These are phyloP conservation scores for Emydomyces testavorans DNA, from an alignment of 2,329 filamentous ascomycete species.

Conservation along the genomic window DNA sequence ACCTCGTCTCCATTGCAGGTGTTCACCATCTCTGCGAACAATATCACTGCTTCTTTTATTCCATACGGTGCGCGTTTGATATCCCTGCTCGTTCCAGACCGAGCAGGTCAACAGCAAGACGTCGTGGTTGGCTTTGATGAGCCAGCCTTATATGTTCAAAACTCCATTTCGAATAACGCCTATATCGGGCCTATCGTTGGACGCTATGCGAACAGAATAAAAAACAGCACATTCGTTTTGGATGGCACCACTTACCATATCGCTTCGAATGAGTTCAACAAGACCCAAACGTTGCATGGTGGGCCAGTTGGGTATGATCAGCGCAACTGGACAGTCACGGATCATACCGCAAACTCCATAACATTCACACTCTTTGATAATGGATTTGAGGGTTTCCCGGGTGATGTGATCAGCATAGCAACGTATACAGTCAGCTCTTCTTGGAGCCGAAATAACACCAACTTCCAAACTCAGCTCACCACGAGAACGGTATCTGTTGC, in stretches of 20 bases:
- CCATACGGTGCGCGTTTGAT: slow-evolving; percentile 39
- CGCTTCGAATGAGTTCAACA: slow-evolving; percentile 41
- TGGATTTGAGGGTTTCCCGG: slow-evolving; percentile 37
- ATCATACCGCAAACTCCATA: slow-evolving; percentile 31
- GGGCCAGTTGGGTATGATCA: slow-evolving; percentile 39
- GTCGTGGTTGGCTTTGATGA: slow-evolving; percentile 43
- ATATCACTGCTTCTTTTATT: slow-evolving; percentile 40
- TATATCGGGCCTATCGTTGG: slow-evolving; percentile 41
- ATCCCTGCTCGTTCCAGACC: slow-evolving; percentile 41
- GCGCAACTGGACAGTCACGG: slow-evolving; percentile 41
- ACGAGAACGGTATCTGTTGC: slow-evolving; percentile 36
- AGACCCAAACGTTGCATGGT: slow-evolving; percentile 44
- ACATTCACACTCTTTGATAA: slow-evolving; percentile 39
- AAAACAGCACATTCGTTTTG: slow-evolving; percentile 45
- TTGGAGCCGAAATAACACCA: slow-evolving; percentile 25
- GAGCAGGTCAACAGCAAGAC: slow-evolving; percentile 40
- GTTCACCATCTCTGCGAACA: slow-evolving; percentile 38
- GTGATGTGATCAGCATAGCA: slow-evolving; percentile 38
- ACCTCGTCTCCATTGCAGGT: slow-evolving; percentile 26
- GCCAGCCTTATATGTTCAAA: slow-evolving; percentile 33
- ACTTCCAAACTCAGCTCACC: slow-evolving; percentile 32
- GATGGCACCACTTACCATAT: slow-evolving; percentile 39
- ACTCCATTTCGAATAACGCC: slow-evolving; percentile 38
- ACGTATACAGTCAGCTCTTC: slow-evolving; percentile 35
- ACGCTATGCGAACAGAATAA: slow-evolving; percentile 46